Evolutionary conservation across 1,139 yeast species (phyloP), one percentile per base, ranked within the genome.

Genomic region (Pichia sp.): DNA sequence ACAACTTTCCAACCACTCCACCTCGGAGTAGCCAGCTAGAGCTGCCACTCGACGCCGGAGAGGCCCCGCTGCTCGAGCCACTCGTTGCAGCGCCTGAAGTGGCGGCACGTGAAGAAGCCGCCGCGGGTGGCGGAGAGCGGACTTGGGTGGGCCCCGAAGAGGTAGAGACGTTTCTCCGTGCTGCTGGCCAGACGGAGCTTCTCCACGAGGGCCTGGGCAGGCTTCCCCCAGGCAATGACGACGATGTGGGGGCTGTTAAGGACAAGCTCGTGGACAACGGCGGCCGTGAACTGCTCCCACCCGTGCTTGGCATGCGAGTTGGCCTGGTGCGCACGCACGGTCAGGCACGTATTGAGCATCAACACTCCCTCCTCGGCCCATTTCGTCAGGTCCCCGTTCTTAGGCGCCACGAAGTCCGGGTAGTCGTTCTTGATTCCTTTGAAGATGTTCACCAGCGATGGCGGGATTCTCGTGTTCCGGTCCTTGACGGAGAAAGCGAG

Each of bases 361-460:
- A 94, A 70, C 4, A 94, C 97, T 3, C 99, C 99, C 56, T 85
- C 83, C 44, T 76, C 61, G 2, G 97, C 90, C 99, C 99, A 94
- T 40, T 76, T 73, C 0, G 88, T 80, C 50, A 93, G 69, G 55
- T 86, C 81, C 0, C 96, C 96, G 8, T 67, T 61, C 12, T 67
- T 68, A 0, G 94, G 93, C 3, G 75, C 66, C 45, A 66, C 67
- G 59, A 88, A 90, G 17, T 80, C 79, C 0, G 95, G 86, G 58
- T 82, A 93, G 63, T 90, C 95, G 32, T 71, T 74, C 45, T 75
- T 69, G 17, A 93, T 67, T 14, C 89, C 83, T 62, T 90, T 93
- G 71, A 85, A 94, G 49, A 93, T 94, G 62, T 93, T 93, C 46
- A 80, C 73, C 53, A 93, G 71, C 2, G 97, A 89, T 1, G 99